These are phyloP conservation scores for Penicillium polonicum DNA, from an alignment of 2,329 filamentous ascomycete genomes.

Conservation along the genomic window DNA sequence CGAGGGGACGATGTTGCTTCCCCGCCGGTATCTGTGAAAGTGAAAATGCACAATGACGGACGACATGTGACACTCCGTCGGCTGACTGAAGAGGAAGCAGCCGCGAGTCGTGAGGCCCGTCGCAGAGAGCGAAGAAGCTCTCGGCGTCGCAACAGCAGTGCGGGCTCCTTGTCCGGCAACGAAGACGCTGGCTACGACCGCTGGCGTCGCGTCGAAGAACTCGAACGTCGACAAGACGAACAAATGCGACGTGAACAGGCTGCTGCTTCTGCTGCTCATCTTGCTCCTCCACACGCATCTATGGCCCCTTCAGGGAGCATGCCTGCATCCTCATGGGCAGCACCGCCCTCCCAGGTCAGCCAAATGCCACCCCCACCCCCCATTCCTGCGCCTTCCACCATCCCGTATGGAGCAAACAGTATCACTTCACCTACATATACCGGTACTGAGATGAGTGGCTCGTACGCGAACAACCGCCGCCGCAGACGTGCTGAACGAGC, in stretches of 20 bases:
- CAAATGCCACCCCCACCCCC: conserved; percentile 33
- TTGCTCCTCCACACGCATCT: conserved; percentile 18
- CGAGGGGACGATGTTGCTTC: conserved; percentile 48
- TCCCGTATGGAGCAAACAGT: conserved; percentile 43
- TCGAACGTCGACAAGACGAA: conserved; percentile 49
- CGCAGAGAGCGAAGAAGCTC: conserved; percentile 46
- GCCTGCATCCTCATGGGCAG: conserved; percentile 23
- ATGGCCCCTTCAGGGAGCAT: conserved; percentile 27
- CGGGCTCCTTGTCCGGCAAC: conserved; percentile 43
- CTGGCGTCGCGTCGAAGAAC: conserved; percentile 51
- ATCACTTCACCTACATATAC: conserved; percentile 46
- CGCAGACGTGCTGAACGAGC: conserved; percentile 55
- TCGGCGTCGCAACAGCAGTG: conserved; percentile 42
- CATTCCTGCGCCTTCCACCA: conserved; percentile 39
- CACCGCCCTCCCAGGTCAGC: conserved; percentile 27
- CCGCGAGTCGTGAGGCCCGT: conserved; percentile 57
- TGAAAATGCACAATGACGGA: conserved; percentile 65
- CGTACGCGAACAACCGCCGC: conserved; percentile 55
- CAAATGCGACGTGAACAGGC: conserved; percentile 42
- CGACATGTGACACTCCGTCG: conserved; percentile 62
- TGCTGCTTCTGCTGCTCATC: conserved; percentile 29
- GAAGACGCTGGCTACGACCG: conserved; percentile 41
- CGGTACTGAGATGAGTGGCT: conserved; percentile 50
- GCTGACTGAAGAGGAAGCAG: conserved; percentile 62
- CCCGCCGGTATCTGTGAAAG: conserved; percentile 63